These are phyloP conservation scores for Microdochium trichocladiopsis DNA, from an alignment of 2,329 filamentous ascomycete species.

Conservation along the genomic window DNA sequence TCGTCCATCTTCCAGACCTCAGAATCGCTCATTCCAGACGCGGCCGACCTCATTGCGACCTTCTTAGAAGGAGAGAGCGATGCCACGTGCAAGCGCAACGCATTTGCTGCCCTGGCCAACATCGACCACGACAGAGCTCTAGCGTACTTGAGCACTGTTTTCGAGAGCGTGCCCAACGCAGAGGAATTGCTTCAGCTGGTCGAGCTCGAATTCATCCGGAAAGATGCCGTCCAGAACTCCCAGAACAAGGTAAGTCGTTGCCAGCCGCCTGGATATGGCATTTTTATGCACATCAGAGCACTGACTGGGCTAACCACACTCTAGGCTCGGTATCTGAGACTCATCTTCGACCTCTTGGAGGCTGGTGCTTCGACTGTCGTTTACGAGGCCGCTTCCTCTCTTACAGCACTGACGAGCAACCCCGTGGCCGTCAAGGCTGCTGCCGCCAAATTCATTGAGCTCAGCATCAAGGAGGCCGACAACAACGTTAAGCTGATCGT, in stretches of 20 bases:
- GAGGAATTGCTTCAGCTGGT: slow-evolving; percentile 91
- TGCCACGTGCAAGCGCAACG: slow-evolving; percentile 94
- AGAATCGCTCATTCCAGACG: slow-evolving; percentile 88
- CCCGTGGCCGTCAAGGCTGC: slow-evolving; percentile 97
- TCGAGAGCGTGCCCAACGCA: slow-evolving; percentile 89
- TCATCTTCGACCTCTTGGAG: slow-evolving; percentile 96
- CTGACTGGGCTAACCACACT: neutral
- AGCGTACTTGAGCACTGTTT: slow-evolving; percentile 78
- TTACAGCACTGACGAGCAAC: slow-evolving; percentile 91
- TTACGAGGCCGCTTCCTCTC: slow-evolving; percentile 92
- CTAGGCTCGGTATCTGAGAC: slow-evolving; percentile 78
- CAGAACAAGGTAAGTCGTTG: slow-evolving; percentile 70
- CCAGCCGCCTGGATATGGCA: neutral
- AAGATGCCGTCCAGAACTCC: slow-evolving; percentile 89
- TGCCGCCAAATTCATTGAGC: slow-evolving; percentile 90
- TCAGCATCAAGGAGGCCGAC: slow-evolving; percentile 95
- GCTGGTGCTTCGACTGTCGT: slow-evolving; percentile 90
- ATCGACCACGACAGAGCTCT: slow-evolving; percentile 93
- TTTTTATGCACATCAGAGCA: neutral
- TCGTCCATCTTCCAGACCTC: slow-evolving; percentile 89
- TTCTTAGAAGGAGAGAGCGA: slow-evolving; percentile 92
- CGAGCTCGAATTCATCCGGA: slow-evolving; percentile 94
- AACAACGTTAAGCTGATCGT: slow-evolving; percentile 99
- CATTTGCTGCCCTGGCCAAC: slow-evolving; percentile 81
- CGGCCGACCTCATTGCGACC: slow-evolving; percentile 79